A percentile compares a stretch with the other conserved stretches of the same genome.
Evolutionary conservation across 2,329 filamentous ascomycete species (phyloP).

Genomic region (Sphaerostilbella broomeana): DNA sequence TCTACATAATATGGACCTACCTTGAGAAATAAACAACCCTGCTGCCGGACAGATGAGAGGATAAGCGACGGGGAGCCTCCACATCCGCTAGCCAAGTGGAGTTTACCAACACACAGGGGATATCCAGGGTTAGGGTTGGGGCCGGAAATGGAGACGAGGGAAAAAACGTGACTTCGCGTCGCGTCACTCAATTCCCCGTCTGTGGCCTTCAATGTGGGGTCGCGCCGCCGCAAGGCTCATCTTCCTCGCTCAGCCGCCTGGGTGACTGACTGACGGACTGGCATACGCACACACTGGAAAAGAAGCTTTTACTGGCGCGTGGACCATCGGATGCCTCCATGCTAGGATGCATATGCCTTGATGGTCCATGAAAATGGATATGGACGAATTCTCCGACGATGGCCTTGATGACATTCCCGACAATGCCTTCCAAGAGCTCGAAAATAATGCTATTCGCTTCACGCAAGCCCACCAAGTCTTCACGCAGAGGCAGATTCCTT

Average conservation of each 20-base stretch:
- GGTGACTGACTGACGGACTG: no score
- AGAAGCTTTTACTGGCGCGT: no score
- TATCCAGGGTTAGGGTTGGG: no score
- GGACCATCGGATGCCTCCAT: slow-evolving; percentile 1
- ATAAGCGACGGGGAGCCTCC: no score
- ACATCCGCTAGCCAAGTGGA: no score
- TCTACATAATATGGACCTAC: no score
- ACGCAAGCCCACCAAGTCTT: slow-evolving; percentile 42
- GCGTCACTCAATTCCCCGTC: slow-evolving; percentile 18
- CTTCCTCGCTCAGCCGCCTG: no score
- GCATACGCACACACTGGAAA: no score
- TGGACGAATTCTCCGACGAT: slow-evolving; percentile 58
- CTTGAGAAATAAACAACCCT: no score
- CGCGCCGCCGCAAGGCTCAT: slow-evolving; percentile 1
- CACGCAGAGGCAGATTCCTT: slow-evolving; percentile 17
- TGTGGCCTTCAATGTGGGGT: neutral
- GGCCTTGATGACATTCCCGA: slow-evolving; percentile 55
- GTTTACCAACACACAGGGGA: no score
- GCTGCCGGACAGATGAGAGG: no score
- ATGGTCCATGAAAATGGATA: slow-evolving; percentile 27
- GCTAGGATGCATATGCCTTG: slow-evolving; percentile 13
- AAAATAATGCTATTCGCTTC: slow-evolving; percentile 55
- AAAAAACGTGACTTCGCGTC: slow-evolving; percentile 26
- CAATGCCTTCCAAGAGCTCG: slow-evolving; percentile 53
- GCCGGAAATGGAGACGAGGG: no score